phyloP scores from a whole-genome alignment of 1,139 yeast genomes.

The Nematodospora anomalae region DNA sequence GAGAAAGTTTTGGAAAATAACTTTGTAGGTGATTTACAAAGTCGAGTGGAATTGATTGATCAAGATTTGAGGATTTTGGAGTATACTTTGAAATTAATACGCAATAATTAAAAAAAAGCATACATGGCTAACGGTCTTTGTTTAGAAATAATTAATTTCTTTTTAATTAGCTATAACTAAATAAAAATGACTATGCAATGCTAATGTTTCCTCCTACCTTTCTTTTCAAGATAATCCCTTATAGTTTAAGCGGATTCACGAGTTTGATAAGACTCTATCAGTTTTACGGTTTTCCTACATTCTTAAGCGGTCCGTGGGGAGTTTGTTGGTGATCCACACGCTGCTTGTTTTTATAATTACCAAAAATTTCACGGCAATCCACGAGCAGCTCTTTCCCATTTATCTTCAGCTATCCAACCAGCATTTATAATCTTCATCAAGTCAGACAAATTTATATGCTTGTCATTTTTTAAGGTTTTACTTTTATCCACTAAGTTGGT shows the following conservation, averaged over 20 bases:
- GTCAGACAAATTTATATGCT: constrained; percentile 60
- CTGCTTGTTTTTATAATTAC: too few species aligned
- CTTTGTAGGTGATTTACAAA: constrained; percentile 33
- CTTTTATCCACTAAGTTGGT: constrained; percentile 58
- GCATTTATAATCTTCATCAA: constrained; percentile 59
- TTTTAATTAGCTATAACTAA: background rate
- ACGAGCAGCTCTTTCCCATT: constrained; percentile 60
- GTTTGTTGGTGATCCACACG: too few species aligned
- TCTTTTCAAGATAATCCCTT: too few species aligned
- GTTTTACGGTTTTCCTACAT: too few species aligned
- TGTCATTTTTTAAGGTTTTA: constrained; percentile 46
- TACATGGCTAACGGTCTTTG: background rate
- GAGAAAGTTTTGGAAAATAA: constrained; percentile 8
- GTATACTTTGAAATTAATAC: constrained; percentile 26
- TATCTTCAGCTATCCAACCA: constrained; percentile 68
- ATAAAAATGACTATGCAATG: background rate
- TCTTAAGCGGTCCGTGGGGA: too few species aligned
- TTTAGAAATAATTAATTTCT: too few species aligned
- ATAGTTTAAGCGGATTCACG: too few species aligned
- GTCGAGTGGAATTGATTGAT: constrained; percentile 44
- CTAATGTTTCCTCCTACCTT: background rate
- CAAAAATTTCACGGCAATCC: constrained; percentile 43
- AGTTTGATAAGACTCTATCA: too few species aligned
- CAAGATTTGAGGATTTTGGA: constrained; percentile 51
- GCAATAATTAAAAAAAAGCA: constrained; percentile 10